These are phyloP conservation scores for Euryodendron excelsum DNA, from an alignment of 148 eudicot species.

Conservation along the genomic window DNA sequence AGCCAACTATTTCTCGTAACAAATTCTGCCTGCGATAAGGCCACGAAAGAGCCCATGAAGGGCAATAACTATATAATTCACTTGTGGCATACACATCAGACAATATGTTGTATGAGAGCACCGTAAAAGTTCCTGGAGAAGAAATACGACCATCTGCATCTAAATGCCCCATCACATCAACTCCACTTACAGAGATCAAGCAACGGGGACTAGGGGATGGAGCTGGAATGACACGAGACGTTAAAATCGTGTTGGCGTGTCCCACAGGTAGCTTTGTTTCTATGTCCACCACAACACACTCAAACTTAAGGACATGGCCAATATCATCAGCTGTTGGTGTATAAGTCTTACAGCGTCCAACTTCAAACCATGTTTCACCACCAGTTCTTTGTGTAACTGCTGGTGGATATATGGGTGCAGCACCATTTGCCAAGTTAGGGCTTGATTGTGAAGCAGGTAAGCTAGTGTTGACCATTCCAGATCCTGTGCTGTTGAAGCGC, in stretches of 20 bases:
- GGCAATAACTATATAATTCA: slow-evolving; percentile 87
- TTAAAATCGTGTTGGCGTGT: slow-evolving; percentile 49
- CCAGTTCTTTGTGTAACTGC: slow-evolving; percentile 70
- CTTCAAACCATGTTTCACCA: slow-evolving; percentile 97
- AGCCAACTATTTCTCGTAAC: slow-evolving; percentile 92
- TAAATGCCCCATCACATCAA: slow-evolving; percentile 62
- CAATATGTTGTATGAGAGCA: slow-evolving; percentile 91
- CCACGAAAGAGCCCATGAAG: slow-evolving; percentile 99
- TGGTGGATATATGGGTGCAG: slow-evolving; percentile 68
- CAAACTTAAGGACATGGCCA: slow-evolving; percentile 91
- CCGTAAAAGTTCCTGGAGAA: slow-evolving; percentile 75
- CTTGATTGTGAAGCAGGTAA: slow-evolving; percentile 63
- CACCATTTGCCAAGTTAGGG: slow-evolving; percentile 61
- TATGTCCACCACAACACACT: slow-evolving; percentile 87
- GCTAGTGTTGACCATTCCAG: slow-evolving; percentile 46
- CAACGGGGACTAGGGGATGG: slow-evolving; percentile 93
- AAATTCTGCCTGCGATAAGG: slow-evolving; percentile 92
- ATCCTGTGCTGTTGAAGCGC: slow-evolving; percentile 71
- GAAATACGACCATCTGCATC: slow-evolving; percentile 69
- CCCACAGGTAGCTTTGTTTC: slow-evolving; percentile 76
- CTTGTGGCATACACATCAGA: slow-evolving; percentile 76
- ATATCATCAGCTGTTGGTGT: slow-evolving; percentile 95
- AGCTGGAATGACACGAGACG: slow-evolving; percentile 93
- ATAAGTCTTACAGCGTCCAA: slow-evolving; percentile 77
- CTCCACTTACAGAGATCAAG: slow-evolving; percentile 74